Base-by-base conservation (phyloP, 805 yeast genomes). In the Candida mattraensis region DNA sequence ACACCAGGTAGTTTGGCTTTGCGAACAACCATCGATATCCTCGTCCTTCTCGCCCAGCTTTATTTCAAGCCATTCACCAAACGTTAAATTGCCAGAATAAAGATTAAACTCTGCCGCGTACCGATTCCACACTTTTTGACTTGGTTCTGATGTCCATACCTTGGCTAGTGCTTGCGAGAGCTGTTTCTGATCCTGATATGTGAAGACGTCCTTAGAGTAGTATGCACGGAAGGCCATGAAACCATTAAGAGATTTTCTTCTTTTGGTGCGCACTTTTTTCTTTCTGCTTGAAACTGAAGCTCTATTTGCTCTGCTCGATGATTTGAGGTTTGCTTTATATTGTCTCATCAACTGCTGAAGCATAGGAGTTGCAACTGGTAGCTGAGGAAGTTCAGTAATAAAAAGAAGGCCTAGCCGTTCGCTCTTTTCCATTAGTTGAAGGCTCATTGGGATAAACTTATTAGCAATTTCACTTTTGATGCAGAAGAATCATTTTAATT, bases 61-160 rank as follows among this genome's bases (percentile, higher is more conserved):
- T 4, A 12, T 16, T 18, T 45, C 33, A 14, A 51, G 43, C 60
- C 56, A 53, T 2, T 16, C 27, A 7, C 24, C 40, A 35, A 54
- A 47, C 1, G 50, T 20, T 6, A 24, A 20, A 2, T 15, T 14
- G 9, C 40, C 19, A 7, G 28, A 18, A 2, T 45, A 37, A 14
- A 23, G 40, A 24, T 58, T 59, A 33, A 60, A 64, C 24, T 58
- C 60, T 11, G 42, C 44, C 3, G 64, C 60, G 41, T 53, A 62
- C 24, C 63, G 42, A 16, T 48, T 37, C 69, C 69, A 64, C 0
- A 53, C 32, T 3, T 36, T 35, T 35, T 61, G 57, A 13, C 51
- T 36, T 5, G 38, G 38, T 12, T 63, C 63, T 1, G 23, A 15
- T 7, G 35, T 39, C 69, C 69, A 64, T 1, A 47, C 38, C 11